These are phyloP conservation scores for Amaranthus tricolor DNA, from an alignment of 179 eudicot species.

Conservation along the genomic window DNA sequence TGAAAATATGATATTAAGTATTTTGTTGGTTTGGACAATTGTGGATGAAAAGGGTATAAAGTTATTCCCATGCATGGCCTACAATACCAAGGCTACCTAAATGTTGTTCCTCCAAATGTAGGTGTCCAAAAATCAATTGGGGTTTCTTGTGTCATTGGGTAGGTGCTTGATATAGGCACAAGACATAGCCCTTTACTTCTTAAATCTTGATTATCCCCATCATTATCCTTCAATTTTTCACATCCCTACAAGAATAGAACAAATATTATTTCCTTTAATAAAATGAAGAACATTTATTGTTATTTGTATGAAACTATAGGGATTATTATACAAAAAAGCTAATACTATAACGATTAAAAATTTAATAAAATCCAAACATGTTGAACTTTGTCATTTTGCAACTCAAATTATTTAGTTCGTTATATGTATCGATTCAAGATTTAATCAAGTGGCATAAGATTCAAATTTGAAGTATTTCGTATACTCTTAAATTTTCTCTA, in stretches of 20 bases:
- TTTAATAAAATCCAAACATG: no score
- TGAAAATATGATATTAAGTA: no score
- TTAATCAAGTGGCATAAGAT: no score
- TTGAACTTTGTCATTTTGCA: no score
- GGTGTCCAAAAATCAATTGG: conserved; percentile 90
- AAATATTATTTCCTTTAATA: not conserved
- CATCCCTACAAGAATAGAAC: conserved; percentile 23
- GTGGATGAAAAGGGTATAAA: conserved; percentile 18
- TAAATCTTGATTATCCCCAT: conserved; percentile 44
- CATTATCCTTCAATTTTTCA: conserved; percentile 30
- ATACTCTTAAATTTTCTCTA: no score
- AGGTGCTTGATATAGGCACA: conserved; percentile 79
- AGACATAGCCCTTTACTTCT: conserved; percentile 72
- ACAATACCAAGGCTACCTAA: conserved; percentile 38
- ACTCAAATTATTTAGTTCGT: no score
- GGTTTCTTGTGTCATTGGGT: conserved; percentile 71
- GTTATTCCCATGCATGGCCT: not conserved
- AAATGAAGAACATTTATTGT: not conserved
- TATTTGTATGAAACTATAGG: no score
- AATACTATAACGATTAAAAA: no score
- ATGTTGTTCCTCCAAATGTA: conserved; percentile 59
- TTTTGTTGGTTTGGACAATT: no score
- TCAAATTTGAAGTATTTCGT: no score
- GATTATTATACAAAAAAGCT: no score
- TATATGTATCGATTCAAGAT: no score